A percentile compares a stretch with the other conserved stretches of the same genome.
Evolutionary conservation across 305 asterid species (phyloP).

Genomic region (Nicotiana rustica): DNA sequence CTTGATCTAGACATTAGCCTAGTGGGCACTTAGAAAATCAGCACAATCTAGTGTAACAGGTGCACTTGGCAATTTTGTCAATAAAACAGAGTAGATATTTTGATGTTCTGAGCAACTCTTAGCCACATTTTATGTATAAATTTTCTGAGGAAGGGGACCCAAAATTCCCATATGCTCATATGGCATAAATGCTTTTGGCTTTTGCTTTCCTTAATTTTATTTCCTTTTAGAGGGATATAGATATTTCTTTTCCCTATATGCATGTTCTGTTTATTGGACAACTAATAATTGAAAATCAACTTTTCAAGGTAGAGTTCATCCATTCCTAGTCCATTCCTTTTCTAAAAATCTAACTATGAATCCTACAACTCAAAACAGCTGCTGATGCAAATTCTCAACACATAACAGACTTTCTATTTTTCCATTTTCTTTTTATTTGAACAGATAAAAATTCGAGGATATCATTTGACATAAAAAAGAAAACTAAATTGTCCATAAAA

Average conservation of each 20-base stretch:
- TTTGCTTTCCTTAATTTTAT: constrained; percentile 28
- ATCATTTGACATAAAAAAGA: too few relatives aligned
- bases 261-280: constrained; percentile 22
- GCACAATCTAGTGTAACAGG: constrained; percentile 46
- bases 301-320: neutral
- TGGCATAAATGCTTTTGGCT: constrained; percentile 58
- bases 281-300: too few relatives aligned
- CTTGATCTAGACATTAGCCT: constrained; percentile 35
- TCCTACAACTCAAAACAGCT: neutral
- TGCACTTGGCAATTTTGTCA: constrained; percentile 37
- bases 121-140: constrained; percentile 53
- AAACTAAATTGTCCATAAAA: neutral
- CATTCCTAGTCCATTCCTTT: neutral
- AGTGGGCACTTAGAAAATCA: constrained; percentile 33
- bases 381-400: too few relatives aligned
- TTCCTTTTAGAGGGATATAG: constrained; percentile 35
- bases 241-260: constrained; percentile 22
- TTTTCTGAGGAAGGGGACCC: constrained; percentile 50
- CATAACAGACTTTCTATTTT: too few relatives aligned
- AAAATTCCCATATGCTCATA: constrained; percentile 40
- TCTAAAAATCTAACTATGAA: constrained; percentile 3
- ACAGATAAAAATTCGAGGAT: too few relatives aligned
- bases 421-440: too few relatives aligned
- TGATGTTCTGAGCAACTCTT: constrained; percentile 39
- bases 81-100: constrained; percentile 57